These are phyloP conservation scores for Boeremia exigua DNA, from an alignment of 2,329 filamentous ascomycete genomes.

Conservation along the genomic window DNA sequence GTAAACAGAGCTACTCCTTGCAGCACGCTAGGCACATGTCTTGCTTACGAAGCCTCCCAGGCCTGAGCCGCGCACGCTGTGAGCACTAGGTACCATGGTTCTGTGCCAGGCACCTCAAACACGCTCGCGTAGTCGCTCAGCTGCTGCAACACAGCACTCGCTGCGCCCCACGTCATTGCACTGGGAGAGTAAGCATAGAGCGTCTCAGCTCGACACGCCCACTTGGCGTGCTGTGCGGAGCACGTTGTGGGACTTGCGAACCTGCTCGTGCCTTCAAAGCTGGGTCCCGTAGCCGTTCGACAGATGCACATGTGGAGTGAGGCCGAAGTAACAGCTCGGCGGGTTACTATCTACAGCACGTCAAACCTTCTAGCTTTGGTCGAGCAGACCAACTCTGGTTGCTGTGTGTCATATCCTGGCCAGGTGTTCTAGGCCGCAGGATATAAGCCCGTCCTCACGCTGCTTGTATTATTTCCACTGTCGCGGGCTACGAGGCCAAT, in stretches of 20 bases:
- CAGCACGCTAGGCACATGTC: conserved; percentile 11
- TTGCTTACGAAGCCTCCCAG: conserved; percentile 1
- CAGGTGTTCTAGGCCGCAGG: conserved; percentile 15
- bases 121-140: conserved; percentile 1
- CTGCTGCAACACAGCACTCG: conserved; percentile 1
- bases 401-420: conserved; percentile 12
- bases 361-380: conserved; percentile 9
- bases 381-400: conserved; percentile 10
- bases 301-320: conserved; percentile 1
- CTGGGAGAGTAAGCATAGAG: background rate
- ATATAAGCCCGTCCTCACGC: conserved; percentile 1
- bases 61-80: background rate
- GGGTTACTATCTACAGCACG: background rate
- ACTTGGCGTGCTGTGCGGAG: background rate
- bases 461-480: background rate
- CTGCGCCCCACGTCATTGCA: conserved; percentile 2
- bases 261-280: background rate
- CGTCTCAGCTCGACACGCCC: background rate
- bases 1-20: conserved; percentile 8
- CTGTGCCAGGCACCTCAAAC: conserved; percentile 7
- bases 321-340: conserved; percentile 10
- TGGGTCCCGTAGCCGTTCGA: conserved; percentile 8
- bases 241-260: background rate
- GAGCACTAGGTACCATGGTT: conserved; percentile 8
- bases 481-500: background rate